Percentiles rank a stretch among this genome's conserved stretches.
phyloP scores from a whole-genome alignment of 2,329 filamentous ascomycete species.

The Alternaria metachromatica region DNA sequence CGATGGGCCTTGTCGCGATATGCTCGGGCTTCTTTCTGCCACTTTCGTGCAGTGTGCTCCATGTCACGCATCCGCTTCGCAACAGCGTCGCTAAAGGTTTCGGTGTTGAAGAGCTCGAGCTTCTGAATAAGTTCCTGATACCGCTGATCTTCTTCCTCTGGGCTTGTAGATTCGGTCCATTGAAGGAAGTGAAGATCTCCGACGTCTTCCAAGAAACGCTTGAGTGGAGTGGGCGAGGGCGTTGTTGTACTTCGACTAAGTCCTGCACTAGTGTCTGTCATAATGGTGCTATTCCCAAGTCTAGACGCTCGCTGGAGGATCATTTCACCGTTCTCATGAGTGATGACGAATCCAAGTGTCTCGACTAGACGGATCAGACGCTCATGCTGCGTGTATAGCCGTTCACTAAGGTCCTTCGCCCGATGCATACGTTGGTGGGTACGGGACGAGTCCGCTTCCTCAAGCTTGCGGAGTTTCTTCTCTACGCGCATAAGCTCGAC shows the following conservation, averaged over 20 bases:
- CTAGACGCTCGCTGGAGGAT: conserved; percentile 74
- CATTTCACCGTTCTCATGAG: conserved; percentile 75
- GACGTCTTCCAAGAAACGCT: conserved; percentile 65
- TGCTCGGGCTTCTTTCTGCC: conserved; percentile 83
- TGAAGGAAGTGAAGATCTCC: conserved; percentile 76
- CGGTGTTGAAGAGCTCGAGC: conserved; percentile 80
- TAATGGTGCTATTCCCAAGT: conserved; percentile 56
- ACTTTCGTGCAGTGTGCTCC: conserved; percentile 90
- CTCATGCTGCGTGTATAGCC: conserved; percentile 83
- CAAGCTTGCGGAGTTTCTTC: conserved; percentile 65
- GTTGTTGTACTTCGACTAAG: conserved; percentile 61
- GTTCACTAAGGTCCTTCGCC: conserved; percentile 83
- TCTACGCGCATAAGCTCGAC: conserved; percentile 74
- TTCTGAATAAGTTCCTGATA: conserved; percentile 78
- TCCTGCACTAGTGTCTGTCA: conserved; percentile 47
- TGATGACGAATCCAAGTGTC: conserved; percentile 82
- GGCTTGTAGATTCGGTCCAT: conserved; percentile 77
- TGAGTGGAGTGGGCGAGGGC: conserved; percentile 61
- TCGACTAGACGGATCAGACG: conserved; percentile 84
- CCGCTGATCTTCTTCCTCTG: conserved; percentile 71
- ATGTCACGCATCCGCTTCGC: conserved; percentile 91
- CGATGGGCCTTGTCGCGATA: conserved; percentile 88
- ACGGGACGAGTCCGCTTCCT: conserved; percentile 57
- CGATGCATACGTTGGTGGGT: conserved; percentile 74
- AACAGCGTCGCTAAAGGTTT: conserved; percentile 82